Percentiles rank a stretch among this genome's conserved stretches.
Conservation (phyloP, 1,139 yeast genomes). For the Yamadazyma diddensiae region DNA sequence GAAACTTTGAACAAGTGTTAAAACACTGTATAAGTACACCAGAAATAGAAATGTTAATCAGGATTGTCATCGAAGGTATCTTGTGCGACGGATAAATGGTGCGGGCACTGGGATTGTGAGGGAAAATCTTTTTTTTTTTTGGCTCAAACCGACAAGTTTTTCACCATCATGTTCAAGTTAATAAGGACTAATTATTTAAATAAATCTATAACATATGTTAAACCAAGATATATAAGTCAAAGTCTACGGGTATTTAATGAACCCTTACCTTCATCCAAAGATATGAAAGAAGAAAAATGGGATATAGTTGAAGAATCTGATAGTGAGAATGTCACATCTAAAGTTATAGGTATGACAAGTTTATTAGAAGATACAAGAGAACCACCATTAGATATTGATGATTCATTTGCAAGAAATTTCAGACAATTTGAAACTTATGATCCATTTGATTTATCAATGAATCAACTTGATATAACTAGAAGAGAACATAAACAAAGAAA, state of each 20-base stretch:
- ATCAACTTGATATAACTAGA: conserved; percentile 43
- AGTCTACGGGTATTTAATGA: conserved; percentile 1
- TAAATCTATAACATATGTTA: no score
- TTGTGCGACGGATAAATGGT: no score
- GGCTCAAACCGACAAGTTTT: no score
- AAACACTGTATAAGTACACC: no score
- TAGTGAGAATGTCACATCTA: conserved; percentile 14
- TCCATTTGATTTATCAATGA: conserved; percentile 71
- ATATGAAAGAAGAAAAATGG: conserved; percentile 29
- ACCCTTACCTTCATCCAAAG: conserved; percentile 18
- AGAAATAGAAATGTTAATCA: no score
- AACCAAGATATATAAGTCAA: no score
- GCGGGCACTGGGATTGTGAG: no score
- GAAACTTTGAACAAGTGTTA: no score
- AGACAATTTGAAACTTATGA: conserved; percentile 52
- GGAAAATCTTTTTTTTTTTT: no score
- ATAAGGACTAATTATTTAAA: no score
- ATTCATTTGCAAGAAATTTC: conserved; percentile 37
- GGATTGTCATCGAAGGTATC: conserved; percentile 1
- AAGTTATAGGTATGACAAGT: conserved; percentile 28
- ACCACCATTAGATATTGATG: conserved; percentile 24
- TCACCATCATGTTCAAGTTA: no score
- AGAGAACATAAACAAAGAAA: conserved; percentile 15
- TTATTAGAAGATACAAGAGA: conserved; percentile 20
- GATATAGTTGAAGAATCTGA: conserved; percentile 4